Evolutionary conservation across 352 stramenopile genomes (phyloP).

Genomic region (Globisporangium lucens): DNA sequence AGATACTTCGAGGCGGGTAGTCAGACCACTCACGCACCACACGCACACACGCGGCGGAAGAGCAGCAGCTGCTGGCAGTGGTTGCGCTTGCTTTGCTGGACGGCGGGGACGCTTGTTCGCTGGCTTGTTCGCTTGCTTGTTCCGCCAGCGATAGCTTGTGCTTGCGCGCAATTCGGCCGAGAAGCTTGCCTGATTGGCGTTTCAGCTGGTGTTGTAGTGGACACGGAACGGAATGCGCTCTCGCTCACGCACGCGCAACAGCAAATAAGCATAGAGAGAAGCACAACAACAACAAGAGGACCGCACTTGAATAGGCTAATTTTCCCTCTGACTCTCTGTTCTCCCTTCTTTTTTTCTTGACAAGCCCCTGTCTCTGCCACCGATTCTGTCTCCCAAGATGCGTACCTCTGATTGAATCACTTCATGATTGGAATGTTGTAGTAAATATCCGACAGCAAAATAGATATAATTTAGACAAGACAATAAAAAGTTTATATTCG

Average conservation of each 20-base stretch:
- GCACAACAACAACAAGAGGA: background rate
- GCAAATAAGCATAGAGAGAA: background rate
- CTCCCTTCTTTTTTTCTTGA: background rate
- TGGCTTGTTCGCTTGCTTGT: background rate
- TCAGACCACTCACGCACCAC: background rate
- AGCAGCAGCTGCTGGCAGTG: slow-evolving; percentile 3
- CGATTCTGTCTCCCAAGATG: background rate
- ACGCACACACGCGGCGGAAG: background rate
- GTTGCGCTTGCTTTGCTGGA: background rate
- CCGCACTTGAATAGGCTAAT: background rate
- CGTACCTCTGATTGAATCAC: background rate
- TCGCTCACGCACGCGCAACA: background rate
- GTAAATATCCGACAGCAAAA: too few relatives aligned
- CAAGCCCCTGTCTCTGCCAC: background rate
- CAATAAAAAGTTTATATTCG: background rate
- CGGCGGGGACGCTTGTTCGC: too few relatives aligned
- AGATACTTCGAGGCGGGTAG: background rate
- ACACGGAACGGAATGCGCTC: background rate
- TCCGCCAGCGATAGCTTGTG: background rate
- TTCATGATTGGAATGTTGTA: background rate
- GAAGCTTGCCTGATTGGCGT: slow-evolving; percentile 2
- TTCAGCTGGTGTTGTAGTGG: slow-evolving; percentile 7
- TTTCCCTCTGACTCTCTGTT: background rate
- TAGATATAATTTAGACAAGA: too few relatives aligned
- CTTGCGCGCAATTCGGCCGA: background rate